Evolutionary conservation across 306 rosid species (phyloP), one percentile per base, ranked within the genome.

Genomic region (Cucumis cinereus): DNA sequence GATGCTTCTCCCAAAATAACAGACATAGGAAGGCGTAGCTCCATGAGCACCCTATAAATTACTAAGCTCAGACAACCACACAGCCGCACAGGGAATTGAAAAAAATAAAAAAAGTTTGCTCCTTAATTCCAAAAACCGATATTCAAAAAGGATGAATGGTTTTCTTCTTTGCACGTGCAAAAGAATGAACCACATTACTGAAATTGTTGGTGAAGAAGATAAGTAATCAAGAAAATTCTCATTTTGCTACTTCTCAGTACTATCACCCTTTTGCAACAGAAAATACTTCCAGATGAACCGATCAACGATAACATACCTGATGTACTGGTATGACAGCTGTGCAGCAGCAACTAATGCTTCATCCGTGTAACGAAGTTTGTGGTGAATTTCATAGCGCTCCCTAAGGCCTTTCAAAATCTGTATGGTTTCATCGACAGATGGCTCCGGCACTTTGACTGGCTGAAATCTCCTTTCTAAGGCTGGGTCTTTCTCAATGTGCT

Each of bases 401-500:
- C 98, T 83, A 52, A 93, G 97, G 15, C 98, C 98, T 84, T 87
- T 89, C 82, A 91, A 56, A 79, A 93, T 93, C 60, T 80, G 94
- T 64, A 93, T 91, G 74, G 96, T 87, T 85, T 93, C 98, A 47
- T 89, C 91, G 33, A 93, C 98, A 28, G 94, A 74, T 72, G 98
- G 98, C 76, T 93, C 98, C 6, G 97, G 98, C 66, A 93, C 97
- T 83, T 84, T 93, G 67, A 91, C 98, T 2, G 98, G 98, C 80
- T 93, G 98, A 74, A 93, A 93, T 68, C 97, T 86, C 75, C 98
- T 88, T 84, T 93, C 97, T 77, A 93, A 81, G 50, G 98, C 98
- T 43, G 98, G 97, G 71, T 93, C 97, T 75, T 91, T 93, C 77
- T 93, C 98, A 81, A 93, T 90, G 84, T 93, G 98, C 82, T 91